Evolutionary conservation across 805 yeast species (phyloP), one percentile per base, ranked within the genome.

Genomic region (Yamadazyma endophytica): DNA sequence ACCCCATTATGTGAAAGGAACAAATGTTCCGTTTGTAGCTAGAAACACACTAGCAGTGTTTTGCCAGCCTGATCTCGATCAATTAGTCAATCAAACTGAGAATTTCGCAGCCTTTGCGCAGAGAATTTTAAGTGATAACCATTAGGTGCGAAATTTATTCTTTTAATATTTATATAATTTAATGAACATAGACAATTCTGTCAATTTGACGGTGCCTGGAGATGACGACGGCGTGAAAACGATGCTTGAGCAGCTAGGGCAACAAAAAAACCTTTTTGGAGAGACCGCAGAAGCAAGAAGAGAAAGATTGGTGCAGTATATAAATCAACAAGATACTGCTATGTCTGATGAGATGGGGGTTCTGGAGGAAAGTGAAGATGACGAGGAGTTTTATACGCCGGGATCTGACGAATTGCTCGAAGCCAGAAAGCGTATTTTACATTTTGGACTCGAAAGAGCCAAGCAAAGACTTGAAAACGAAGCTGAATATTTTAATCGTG

Each of bases 301-400:
- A 36, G 73, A 66, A 8, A 55, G 95, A 28, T 56, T 87, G 28
- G 61, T 70, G 4, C 54, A 63, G 23, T 45, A 75, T 6, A 44
- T 82, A 11, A 33, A 43, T 3, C 66, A 61, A 25, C n/a, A n/a
- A n/a, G n/a, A n/a, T n/a, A n/a, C n/a, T n/a, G n/a, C n/a, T n/a
- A n/a, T n/a, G n/a, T n/a, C n/a, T 17, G 36, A 25, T 6, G 46
- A 38, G 13, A 44, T 34, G 22, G 47, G 34, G n/a, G 45, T 41
- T 4, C 57, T 37, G 3, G 55, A 42, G 3, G 58, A 46, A 1
- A 64, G 52, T 5, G 71, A 55, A 1, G 69, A 57, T 1, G 82
- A 84, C 9, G 94, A 81, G 30, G 95, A 87, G 37, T 88, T 82
- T 48, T 87, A 77, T 47, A 87, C 96, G 0, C 95, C 94, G 0